phyloP scores from a whole-genome alignment of 441 rosid genomes.

The Cnidoscolus chayamansa region DNA sequence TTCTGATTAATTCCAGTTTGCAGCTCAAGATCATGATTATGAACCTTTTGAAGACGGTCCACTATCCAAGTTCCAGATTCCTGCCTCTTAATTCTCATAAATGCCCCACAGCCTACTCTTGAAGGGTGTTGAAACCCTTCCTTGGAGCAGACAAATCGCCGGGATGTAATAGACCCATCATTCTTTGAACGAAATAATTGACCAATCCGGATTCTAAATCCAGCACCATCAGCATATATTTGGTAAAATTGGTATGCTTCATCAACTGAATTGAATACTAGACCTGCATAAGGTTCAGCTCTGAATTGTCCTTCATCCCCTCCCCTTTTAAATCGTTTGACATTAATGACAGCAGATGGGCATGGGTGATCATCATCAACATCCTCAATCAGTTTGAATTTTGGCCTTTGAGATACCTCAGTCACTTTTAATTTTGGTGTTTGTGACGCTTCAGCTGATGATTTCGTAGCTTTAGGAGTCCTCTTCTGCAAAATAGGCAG shows the following conservation, averaged over 20 bases:
- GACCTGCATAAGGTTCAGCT: constrained; percentile 55
- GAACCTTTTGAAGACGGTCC: constrained; percentile 70
- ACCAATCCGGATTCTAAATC: constrained; percentile 76
- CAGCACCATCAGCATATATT: constrained; percentile 56
- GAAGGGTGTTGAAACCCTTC: constrained; percentile 96
- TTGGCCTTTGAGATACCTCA: constrained; percentile 42
- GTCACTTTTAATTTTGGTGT: constrained; percentile 46
- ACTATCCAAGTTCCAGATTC: constrained; percentile 77
- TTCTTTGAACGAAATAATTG: constrained; percentile 82
- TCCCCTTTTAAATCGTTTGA: constrained; percentile 50
- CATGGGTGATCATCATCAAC: constrained; percentile 38
- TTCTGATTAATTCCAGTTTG: constrained; percentile 34
- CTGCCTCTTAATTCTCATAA: constrained; percentile 84
- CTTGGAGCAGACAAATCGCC: constrained; percentile 88
- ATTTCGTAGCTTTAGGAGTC: constrained; percentile 36
- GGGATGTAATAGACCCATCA: constrained; percentile 75
- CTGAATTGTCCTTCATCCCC: constrained; percentile 40
- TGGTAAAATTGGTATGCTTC: constrained; percentile 74
- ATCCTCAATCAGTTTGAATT: constrained; percentile 42
- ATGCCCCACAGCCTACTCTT: constrained; percentile 86
- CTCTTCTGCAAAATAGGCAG: constrained; percentile 30
- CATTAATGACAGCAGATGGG: constrained; percentile 50
- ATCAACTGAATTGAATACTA: constrained; percentile 61
- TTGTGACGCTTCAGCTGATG: constrained; percentile 38
- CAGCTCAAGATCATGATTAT: constrained; percentile 62